These are phyloP conservation scores for Coemansia furcata DNA, from an alignment of 192 early-diverging fungal genomes.

Conservation along the genomic window DNA sequence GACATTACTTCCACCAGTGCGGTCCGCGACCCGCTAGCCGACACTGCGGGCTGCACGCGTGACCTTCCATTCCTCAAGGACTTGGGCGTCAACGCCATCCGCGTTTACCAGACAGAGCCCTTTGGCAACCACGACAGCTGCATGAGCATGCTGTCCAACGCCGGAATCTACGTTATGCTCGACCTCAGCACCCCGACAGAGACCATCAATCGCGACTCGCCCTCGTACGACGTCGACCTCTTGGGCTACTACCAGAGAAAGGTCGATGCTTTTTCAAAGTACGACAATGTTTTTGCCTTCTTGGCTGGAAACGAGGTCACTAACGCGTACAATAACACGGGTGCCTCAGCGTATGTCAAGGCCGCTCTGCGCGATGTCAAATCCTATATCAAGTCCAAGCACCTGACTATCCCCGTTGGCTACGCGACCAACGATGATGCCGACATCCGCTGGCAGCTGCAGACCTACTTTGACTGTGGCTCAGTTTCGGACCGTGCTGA, in stretches of 20 bases:
- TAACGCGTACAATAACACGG: slow-evolving; percentile 60
- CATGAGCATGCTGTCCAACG: slow-evolving; percentile 63
- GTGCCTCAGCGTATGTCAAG: slow-evolving; percentile 66
- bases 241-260: slow-evolving; percentile 58
- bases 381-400: slow-evolving; percentile 55
- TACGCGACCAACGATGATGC: slow-evolving; percentile 76
- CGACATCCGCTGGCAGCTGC: slow-evolving; percentile 62
- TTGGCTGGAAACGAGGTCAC: slow-evolving; percentile 77
- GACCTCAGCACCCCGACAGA: slow-evolving; percentile 61
- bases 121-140: slow-evolving; percentile 65
- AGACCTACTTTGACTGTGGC: slow-evolving; percentile 72
- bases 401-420: slow-evolving; percentile 65
- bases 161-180: slow-evolving; percentile 72
- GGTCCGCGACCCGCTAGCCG: slow-evolving; percentile 62
- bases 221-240: slow-evolving; percentile 58
- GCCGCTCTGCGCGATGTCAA: slow-evolving; percentile 68
- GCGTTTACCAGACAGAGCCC: slow-evolving; percentile 69
- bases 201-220: slow-evolving; percentile 64
- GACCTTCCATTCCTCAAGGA: slow-evolving; percentile 65
- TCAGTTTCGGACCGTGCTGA: slow-evolving; percentile 58
- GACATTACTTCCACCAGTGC: slow-evolving; percentile 36
- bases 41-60: slow-evolving; percentile 58
- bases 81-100: slow-evolving; percentile 67
- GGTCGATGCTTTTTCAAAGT: slow-evolving; percentile 66
- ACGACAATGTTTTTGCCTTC: slow-evolving; percentile 65